Evolutionary conservation across 306 rosid genomes (phyloP).

Genomic region (Vigna reflexopilosa): DNA sequence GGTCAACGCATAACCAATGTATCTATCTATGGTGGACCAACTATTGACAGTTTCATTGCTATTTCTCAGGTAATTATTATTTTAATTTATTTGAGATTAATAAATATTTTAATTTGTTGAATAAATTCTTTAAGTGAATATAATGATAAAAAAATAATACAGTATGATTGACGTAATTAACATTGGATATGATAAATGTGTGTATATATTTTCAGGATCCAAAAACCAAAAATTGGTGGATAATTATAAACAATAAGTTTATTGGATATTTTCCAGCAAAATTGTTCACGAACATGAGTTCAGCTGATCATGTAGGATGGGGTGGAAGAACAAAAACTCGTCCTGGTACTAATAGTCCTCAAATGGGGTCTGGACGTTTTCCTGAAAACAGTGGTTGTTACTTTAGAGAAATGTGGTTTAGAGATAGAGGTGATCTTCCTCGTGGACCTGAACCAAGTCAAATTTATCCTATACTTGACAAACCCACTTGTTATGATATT

Average conservation of each 20-base stretch:
- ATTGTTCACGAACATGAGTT: neutral
- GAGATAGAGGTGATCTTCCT: neutral
- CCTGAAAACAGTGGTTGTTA: neutral
- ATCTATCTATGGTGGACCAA: neutral
- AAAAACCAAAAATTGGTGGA: neutral
- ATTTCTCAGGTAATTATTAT: neutral
- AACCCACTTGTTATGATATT: neutral
- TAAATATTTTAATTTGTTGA: too few relatives aligned
- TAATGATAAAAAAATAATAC: too few relatives aligned
- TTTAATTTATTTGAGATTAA: too few relatives aligned
- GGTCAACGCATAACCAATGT: neutral
- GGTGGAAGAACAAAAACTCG: conserved; percentile 26
- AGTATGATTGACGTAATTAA: too few relatives aligned
- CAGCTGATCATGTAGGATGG: conserved; percentile 5
- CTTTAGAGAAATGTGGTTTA: neutral
- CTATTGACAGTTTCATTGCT: fast-evolving
- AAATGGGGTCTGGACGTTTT: conserved; percentile 24
- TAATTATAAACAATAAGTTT: fast-evolving
- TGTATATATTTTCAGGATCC: neutral
- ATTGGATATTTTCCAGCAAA: conserved; percentile 33
- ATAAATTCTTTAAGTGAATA: too few relatives aligned
- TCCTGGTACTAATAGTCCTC: neutral
- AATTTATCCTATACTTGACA: neutral
- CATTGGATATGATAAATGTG: neutral
- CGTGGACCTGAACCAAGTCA: neutral